phyloP scores from a whole-genome alignment of 1,139 yeast genomes.

The Yueomyces sp. region DNA sequence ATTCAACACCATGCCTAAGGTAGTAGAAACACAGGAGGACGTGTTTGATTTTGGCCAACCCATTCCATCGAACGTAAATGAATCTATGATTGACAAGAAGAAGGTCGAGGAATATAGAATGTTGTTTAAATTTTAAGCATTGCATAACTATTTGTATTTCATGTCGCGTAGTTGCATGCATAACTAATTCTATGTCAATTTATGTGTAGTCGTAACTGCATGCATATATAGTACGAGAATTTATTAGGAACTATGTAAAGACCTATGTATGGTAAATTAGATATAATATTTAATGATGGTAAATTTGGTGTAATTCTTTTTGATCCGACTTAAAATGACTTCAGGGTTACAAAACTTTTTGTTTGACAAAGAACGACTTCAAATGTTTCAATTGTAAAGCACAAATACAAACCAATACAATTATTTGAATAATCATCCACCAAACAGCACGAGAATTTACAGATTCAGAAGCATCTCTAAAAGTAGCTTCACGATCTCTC shows the following conservation, averaged over 20 bases:
- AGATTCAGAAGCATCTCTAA: conserved; percentile 54
- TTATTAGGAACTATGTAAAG: background rate
- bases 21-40: background rate
- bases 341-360: conserved; percentile 38
- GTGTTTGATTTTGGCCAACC: conserved; percentile 13
- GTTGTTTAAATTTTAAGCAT: conserved; percentile 1
- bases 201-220: background rate
- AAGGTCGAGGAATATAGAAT: conserved; percentile 11
- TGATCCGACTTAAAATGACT: no score
- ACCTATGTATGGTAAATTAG: no score
- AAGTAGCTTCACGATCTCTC: conserved; percentile 56
- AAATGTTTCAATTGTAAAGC: conserved; percentile 57
- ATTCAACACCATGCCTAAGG: no score
- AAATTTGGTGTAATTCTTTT: no score
- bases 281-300: no score
- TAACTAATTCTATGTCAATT: background rate
- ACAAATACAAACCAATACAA: conserved; percentile 45
- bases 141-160: no score
- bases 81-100: conserved; percentile 8
- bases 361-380: conserved; percentile 53
- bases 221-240: background rate
- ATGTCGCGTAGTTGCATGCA: no score
- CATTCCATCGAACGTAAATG: conserved; percentile 10
- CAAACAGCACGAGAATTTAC: conserved; percentile 53
- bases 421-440: conserved; percentile 53